Evolutionary conservation across 768 basidiomycete genomes (phyloP), one percentile per base, ranked within the genome.

Genomic region (Pleurotus platypus): DNA sequence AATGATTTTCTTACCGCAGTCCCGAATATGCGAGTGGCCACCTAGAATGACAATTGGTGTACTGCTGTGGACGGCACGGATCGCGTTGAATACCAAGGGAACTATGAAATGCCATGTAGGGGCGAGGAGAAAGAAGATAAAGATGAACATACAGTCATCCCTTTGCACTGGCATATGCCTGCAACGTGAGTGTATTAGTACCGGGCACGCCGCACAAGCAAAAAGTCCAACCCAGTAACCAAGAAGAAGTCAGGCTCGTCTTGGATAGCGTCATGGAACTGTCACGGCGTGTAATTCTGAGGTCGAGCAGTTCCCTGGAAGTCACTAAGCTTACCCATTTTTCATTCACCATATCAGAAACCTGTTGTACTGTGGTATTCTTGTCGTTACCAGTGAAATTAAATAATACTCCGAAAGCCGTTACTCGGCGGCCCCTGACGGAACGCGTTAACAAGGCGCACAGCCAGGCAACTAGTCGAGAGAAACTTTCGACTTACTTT

Each of bases 41-140:
- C 94, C 94, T 45, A 95, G 85, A 62, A 94, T 88, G 55, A 92
- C 64, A 56, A 96, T 89, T 0, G 92, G 94, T 0, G 87, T 87
- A n/a, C 68, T 66, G 0, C 87, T 79, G 67, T 94, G 93, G 1
- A 86, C 74, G 5, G 76, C 75, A 26, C 93, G 85, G 57, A 96
- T 78, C 1, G 90, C 87, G 55, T 86, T 72, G 66, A 89, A 86
- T 4, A 95, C 84, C 13, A 78, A 63, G 5, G 84, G 83, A 89
- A 88, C 92, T 87, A 60, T 20, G 46, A 30, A n/a, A 46, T 1
- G 3, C 4, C 42, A 24, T 45, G 1, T 30, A 16, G 16, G 46
- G 46, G 39, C 15, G n/a, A 48, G 22, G 9, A 9, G 8, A 49
- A 22, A 35, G 7, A 3, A 16, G 6, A 43, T 7, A 8, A n/a